Percentiles rank a stretch among this genome's conserved stretches.
These are phyloP conservation scores for Teratosphaeria epicoccoides DNA, from an alignment of 2,329 filamentous ascomycete genomes.

Conservation along the genomic window DNA sequence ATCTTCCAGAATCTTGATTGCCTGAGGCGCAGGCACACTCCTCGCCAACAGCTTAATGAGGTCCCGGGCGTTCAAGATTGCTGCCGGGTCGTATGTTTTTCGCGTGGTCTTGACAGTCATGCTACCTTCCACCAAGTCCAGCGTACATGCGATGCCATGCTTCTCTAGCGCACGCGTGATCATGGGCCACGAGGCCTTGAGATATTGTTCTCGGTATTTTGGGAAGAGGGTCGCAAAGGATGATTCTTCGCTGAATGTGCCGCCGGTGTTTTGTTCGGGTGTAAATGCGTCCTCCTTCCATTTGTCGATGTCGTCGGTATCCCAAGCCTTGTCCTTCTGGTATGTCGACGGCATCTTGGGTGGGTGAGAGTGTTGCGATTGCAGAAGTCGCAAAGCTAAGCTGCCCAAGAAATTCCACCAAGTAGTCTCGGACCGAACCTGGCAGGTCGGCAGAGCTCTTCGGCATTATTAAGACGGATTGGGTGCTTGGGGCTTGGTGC, in stretches of 20 bases:
- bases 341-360: slow-evolving; percentile 72
- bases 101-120: slow-evolving; percentile 95
- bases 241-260: slow-evolving; percentile 85
- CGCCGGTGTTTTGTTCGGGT: slow-evolving; percentile 71
- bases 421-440: background rate
- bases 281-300: slow-evolving; percentile 87
- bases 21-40: slow-evolving; percentile 85
- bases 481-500: background rate
- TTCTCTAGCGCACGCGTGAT: slow-evolving; percentile 82
- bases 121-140: slow-evolving; percentile 88
- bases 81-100: slow-evolving; percentile 82
- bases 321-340: slow-evolving; percentile 86
- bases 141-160: slow-evolving; percentile 74
- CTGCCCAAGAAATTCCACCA: background rate
- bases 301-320: slow-evolving; percentile 94
- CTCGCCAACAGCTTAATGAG: slow-evolving; percentile 85
- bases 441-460: background rate
- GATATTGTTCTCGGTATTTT: slow-evolving; percentile 90
- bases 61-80: slow-evolving; percentile 87
- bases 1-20: slow-evolving; percentile 88
- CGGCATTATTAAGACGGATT: background rate
- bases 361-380: background rate
- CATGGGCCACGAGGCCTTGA: slow-evolving; percentile 86
- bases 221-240: slow-evolving; percentile 79
- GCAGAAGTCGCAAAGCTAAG: background rate